Evolutionary conservation across 352 stramenopile genomes (phyloP).

Genomic region (Phytophthora ramorum): DNA sequence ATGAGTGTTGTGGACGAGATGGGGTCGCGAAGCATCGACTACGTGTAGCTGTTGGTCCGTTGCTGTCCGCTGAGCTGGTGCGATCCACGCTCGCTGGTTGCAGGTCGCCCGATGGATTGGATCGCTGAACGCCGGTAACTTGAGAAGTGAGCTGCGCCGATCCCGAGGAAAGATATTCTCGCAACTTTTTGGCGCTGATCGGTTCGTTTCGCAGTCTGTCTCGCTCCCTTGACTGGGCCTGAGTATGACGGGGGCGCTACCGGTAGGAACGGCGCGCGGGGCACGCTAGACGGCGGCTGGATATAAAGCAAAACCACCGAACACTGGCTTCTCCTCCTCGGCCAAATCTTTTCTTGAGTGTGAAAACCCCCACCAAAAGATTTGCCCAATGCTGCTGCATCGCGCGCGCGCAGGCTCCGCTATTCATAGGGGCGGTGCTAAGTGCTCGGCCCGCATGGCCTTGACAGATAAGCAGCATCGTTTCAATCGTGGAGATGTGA

Average conservation of each 20-base stretch:
- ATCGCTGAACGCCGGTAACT: conserved; percentile 28
- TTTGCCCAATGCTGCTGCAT: conserved; percentile 3
- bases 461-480: conserved; percentile 10
- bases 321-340: conserved; percentile 14
- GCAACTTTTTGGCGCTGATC: conserved; percentile 10
- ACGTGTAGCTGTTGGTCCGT: conserved; percentile 7
- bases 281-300: conserved; percentile 7
- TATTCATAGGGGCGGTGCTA: conserved; percentile 8
- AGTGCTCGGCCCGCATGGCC: conserved; percentile 17
- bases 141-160: conserved; percentile 47
- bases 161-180: conserved; percentile 48
- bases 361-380: conserved; percentile 21
- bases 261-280: not conserved
- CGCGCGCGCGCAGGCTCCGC: not conserved
- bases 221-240: conserved; percentile 12
- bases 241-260: conserved; percentile 1
- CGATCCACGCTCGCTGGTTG: conserved; percentile 12
- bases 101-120: conserved; percentile 1
- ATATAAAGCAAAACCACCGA: conserved; percentile 19
- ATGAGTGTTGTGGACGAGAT: conserved; percentile 31
- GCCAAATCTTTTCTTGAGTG: conserved; percentile 1
- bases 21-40: conserved; percentile 37
- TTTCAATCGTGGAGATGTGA: conserved; percentile 4
- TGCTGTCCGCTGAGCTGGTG: conserved; percentile 6
- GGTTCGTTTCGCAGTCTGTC: conserved; percentile 36